Base-by-base conservation (phyloP, 2,329 filamentous ascomycete species). In the Botrytis deweyae region DNA sequence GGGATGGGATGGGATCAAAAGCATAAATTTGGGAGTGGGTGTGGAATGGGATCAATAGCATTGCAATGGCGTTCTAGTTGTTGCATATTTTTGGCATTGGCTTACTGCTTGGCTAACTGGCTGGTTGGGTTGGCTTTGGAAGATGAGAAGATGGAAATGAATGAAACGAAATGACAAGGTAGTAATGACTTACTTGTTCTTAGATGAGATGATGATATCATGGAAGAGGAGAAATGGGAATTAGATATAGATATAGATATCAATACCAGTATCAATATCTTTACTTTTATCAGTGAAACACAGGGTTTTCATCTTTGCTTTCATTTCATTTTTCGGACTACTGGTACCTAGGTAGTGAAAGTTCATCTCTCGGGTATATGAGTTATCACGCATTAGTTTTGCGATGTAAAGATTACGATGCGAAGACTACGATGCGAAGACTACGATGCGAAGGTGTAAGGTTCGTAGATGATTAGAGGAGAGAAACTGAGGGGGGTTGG, bases 1-100 rank as follows among this genome's bases (percentile, higher is more conserved):
- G 49, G 36, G 55, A 44, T 70, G 29, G 59, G n/a, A 63, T n/a
- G 40, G 58, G 40, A 64, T 70, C 25, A 62, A 70, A 46, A 70
- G 42, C 55, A 46, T 70, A 25, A 36, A 20, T n/a, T 70, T n/a
- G 46, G 68, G 52, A 46, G 44, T 40, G 40, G 55, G 40, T 29
- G n/a, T 36, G n/a, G 25, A 69, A 69, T 42, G 38, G 10, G 29
- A 42, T 33, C 9, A 42, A 69, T 69, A 44, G 66, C 66, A 69
- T 69, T 25, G 52, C 49, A 69, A 29, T 58, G 66, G 66, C 66
- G 66, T 69, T 69, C 29, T 33, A 42, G 8, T 58, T 42, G 25
- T 40, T 69, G 49, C 66, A 69, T 69, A 58, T 58, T 44, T 44
- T 49, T 64, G 29, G 55, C 36, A 70, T 25, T 64, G 25, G 68